Percentiles rank a stretch among this genome's conserved stretches.
These are phyloP conservation scores for Cytospora leucostoma DNA, from an alignment of 2,329 filamentous ascomycete genomes.

Conservation along the genomic window DNA sequence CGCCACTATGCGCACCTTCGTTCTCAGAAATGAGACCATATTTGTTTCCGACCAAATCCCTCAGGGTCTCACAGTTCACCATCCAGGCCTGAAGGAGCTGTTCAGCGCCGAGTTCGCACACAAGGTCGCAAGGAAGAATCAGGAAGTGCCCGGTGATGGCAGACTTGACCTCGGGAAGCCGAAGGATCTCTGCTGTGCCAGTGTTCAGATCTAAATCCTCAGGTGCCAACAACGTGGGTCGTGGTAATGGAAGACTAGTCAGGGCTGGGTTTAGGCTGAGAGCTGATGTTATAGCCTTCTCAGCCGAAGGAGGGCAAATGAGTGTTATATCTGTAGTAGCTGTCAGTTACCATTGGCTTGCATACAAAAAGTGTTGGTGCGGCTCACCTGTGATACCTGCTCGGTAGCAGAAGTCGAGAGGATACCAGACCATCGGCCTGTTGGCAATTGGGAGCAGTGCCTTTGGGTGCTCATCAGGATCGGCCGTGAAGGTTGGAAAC, in stretches of 20 bases:
- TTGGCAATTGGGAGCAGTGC: conserved; percentile 82
- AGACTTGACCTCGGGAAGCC: conserved; percentile 78
- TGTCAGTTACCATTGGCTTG: conserved; percentile 4
- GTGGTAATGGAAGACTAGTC: conserved; percentile 71
- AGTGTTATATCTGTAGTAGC: conserved; percentile 57
- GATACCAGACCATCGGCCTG: conserved; percentile 87
- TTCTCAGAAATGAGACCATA: conserved; percentile 35
- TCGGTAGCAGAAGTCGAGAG: conserved; percentile 81
- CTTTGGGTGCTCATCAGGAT: conserved; percentile 78
- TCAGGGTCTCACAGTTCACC: conserved; percentile 74
- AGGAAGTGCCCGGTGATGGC: conserved; percentile 84
- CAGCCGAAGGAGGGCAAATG: conserved; percentile 65
- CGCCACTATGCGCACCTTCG: conserved; percentile 62
- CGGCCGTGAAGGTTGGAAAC: conserved; percentile 80
- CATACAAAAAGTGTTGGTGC: background rate
- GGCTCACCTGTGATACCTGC: conserved; percentile 72
- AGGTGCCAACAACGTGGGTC: conserved; percentile 76
- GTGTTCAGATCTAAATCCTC: conserved; percentile 76
- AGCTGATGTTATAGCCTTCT: conserved; percentile 66
- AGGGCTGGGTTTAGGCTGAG: conserved; percentile 78
- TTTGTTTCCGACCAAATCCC: conserved; percentile 56
- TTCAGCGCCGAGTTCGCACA: conserved; percentile 85
- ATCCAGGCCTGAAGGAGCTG: conserved; percentile 89
- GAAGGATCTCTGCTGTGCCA: conserved; percentile 85
- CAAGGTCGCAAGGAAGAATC: conserved; percentile 87